Evolutionary conservation across 371 early-diverging fungal species (phyloP), one percentile per base, ranked within the genome.

Genomic region (Mucor saturninus): DNA sequence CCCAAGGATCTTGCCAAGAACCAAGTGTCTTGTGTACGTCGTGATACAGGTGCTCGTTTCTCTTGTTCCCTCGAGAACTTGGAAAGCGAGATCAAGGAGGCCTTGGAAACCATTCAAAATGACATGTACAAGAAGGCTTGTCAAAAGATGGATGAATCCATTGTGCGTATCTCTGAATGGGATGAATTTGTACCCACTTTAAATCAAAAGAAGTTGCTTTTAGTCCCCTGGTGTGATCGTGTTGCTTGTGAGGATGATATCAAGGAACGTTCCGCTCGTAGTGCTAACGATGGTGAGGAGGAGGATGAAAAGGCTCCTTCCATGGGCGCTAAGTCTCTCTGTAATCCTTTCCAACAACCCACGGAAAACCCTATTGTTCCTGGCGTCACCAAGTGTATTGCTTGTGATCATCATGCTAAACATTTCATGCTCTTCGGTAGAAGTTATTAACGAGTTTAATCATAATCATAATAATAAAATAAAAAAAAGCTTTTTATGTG

Each of bases 271-370:
- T 95, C 94, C 73, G 87, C 96, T 11, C 83, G 92, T 21, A 59
- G 68, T 26, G 84, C 84, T 48, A 77, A 76, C 38, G 84, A 82
- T 29, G 91, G 86, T 59, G 93, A 93, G 79, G 88, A 91, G 37
- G 89, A 88, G 65, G 97, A 99, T 69, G 97, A 96, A 51, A 90
- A 92, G 76, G 99, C 97, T 59, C 95, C 97, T 55, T 92, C 95
- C 28, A 96, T 96, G 96, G 99, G 99, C 57, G 99, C 99, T 68
- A 99, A 99, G 81, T 93, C 98, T 5, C 89, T 99, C 53, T 99
- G 99, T 84, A 96, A 98, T 75, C 99, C 99, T 26, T 95, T 95
- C 75, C 85, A 87, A 52, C 95, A 98, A 86, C 95, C 96, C 62
- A 79, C 79, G 15, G 85, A 94, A 59, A 83, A 83, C 51, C 89